A percentile compares a stretch with the other conserved stretches of the same genome.
Evolutionary conservation across 78 protist species (phyloP).

Genomic region (Dictyostelium capitatum): DNA sequence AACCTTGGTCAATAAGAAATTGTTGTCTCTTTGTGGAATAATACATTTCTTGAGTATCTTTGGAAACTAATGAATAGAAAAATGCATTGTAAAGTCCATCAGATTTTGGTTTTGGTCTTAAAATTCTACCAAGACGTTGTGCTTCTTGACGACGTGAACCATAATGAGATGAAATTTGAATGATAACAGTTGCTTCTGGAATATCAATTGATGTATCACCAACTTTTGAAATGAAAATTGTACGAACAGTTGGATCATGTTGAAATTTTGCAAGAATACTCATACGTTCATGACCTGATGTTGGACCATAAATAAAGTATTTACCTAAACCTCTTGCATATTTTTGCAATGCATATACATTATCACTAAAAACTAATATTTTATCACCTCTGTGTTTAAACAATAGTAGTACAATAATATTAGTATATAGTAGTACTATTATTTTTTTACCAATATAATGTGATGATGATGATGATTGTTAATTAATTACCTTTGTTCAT

Average conservation of each 20-base stretch:
- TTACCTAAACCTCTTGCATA: slow-evolving; percentile 87
- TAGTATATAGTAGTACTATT: too few relatives aligned
- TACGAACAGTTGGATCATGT: slow-evolving; percentile 21
- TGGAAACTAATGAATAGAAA: slow-evolving; percentile 97
- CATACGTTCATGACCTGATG: slow-evolving; percentile 86
- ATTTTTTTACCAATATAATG: too few relatives aligned
- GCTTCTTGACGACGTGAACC: slow-evolving; percentile 99
- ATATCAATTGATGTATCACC: slow-evolving; percentile 99
- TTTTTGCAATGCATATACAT: slow-evolving; percentile 87
- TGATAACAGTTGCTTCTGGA: slow-evolving; percentile 98
- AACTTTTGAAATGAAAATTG: slow-evolving; percentile 94
- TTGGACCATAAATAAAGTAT: slow-evolving; percentile 91
- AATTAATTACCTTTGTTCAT: too few relatives aligned
- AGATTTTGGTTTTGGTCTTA: slow-evolving; percentile 94
- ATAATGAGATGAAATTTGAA: slow-evolving; percentile 97
- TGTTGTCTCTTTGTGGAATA: slow-evolving; percentile 97
- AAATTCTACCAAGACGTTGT: slow-evolving; percentile 99
- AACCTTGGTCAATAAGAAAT: slow-evolving; percentile 98
- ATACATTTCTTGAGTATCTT: slow-evolving; percentile 97
- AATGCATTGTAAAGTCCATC: slow-evolving; percentile 95
- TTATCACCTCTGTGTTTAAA: slow-evolving; percentile 98
- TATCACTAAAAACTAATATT: slow-evolving; percentile 97
- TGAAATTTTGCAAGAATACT: slow-evolving; percentile 81
- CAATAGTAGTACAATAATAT: too few relatives aligned
- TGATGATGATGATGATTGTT: too few relatives aligned